Evolutionary conservation across 805 yeast genomes (phyloP).

Genomic region (Scheffersomyces spartinae): DNA sequence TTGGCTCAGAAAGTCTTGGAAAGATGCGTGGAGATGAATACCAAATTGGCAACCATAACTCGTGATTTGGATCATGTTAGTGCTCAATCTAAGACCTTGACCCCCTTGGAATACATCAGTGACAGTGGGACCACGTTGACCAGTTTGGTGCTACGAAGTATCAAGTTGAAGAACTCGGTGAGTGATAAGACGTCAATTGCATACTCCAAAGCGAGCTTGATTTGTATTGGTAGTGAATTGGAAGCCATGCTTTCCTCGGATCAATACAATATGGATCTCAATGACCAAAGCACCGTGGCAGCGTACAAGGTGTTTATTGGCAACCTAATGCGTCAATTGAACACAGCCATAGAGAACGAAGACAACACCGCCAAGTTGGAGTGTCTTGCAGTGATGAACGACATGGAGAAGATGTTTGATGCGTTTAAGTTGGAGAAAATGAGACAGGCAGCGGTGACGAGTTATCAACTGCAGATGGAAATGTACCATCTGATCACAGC

Average conservation of each 20-base stretch:
- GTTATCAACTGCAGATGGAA: neutral
- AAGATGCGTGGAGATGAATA: conserved; percentile 37
- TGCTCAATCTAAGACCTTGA: conserved; percentile 24
- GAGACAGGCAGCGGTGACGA: conserved; percentile 8
- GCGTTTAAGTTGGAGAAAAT: conserved; percentile 29
- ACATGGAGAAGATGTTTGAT: conserved; percentile 66
- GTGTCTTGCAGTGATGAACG: conserved; percentile 54
- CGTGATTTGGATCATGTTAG: conserved; percentile 37
- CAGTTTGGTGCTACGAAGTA: conserved; percentile 30
- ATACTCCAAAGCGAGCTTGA: conserved; percentile 55
- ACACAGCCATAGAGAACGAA: conserved; percentile 38
- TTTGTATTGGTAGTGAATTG: conserved; percentile 53
- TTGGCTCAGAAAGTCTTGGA: conserved; percentile 42
- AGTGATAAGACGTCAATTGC: conserved; percentile 43
- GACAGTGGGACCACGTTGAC: conserved; percentile 42
- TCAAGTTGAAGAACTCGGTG: conserved; percentile 39
- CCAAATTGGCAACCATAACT: conserved; percentile 27
- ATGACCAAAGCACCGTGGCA: conserved; percentile 15
- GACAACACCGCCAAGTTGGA: conserved; percentile 53
- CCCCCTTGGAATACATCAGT: conserved; percentile 36
- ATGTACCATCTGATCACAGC: conserved; percentile 1
- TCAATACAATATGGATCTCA: conserved; percentile 9
- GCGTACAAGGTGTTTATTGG: conserved; percentile 51
- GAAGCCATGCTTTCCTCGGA: conserved; percentile 36
- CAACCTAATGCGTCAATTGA: conserved; percentile 45